phyloP scores from a whole-genome alignment of 2,329 filamentous ascomycete genomes.

The Parastagonospora nodorum region DNA sequence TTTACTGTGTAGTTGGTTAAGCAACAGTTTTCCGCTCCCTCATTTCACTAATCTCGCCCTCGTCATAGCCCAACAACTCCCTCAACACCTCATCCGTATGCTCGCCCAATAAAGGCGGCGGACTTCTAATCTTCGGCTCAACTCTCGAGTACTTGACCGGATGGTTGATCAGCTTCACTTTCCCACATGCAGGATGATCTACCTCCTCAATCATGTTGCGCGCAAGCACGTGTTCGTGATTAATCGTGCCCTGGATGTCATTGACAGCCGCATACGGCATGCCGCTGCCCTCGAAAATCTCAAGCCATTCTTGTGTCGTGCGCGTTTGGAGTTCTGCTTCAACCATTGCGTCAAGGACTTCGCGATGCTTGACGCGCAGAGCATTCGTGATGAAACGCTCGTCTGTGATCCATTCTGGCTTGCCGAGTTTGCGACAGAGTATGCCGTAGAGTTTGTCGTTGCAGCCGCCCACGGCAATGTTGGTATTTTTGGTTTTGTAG shows the following conservation, averaged over 20 bases:
- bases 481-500: constrained; percentile 67
- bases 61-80: constrained; percentile 32
- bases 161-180: constrained; percentile 86
- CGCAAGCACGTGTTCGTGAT: constrained; percentile 78
- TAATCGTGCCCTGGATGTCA: constrained; percentile 82
- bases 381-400: constrained; percentile 63
- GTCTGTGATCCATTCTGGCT: constrained; percentile 63
- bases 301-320: constrained; percentile 87
- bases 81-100: constrained; percentile 43
- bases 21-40: constrained; percentile 16
- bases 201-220: constrained; percentile 88
- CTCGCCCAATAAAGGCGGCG: constrained; percentile 77
- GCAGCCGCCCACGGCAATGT: constrained; percentile 66
- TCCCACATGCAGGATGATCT: constrained; percentile 79
- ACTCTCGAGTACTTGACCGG: constrained; percentile 92
- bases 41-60: constrained; percentile 25
- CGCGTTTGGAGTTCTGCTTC: constrained; percentile 73
- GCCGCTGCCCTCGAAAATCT: constrained; percentile 83
- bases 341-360: constrained; percentile 77
- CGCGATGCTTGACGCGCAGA: constrained; percentile 68
- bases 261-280: constrained; percentile 95
- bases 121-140: constrained; percentile 72
- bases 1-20: too few relatives aligned
- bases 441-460: constrained; percentile 67
- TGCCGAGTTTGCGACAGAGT: constrained; percentile 61